Percentiles rank a stretch among this genome's conserved stretches.
These are phyloP conservation scores for Gorgonomyces haynaldii DNA, from an alignment of 192 early-diverging fungal genomes.

Conservation along the genomic window DNA sequence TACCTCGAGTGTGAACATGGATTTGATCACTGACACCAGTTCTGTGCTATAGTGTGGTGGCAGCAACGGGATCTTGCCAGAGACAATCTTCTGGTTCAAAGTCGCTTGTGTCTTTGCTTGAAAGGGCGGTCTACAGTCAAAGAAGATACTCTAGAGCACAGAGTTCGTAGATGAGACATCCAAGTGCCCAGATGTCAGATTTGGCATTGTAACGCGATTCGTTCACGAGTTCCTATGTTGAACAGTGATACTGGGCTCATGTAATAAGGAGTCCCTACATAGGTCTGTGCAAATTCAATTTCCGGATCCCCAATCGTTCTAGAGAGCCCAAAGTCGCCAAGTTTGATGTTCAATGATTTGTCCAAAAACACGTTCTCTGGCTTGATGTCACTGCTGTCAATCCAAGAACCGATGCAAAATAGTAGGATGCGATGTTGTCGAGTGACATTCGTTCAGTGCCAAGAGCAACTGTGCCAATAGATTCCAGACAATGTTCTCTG, in stretches of 20 bases:
- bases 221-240: conserved; percentile 46
- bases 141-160: conserved; percentile 54
- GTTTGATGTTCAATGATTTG: conserved; percentile 50
- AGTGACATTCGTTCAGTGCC: conserved; percentile 61
- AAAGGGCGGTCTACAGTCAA: conserved; percentile 50
- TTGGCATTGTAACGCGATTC: conserved; percentile 57
- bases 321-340: conserved; percentile 67
- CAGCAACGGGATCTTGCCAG: conserved; percentile 39
- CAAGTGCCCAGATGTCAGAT: conserved; percentile 63
- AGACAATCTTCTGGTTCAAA: conserved; percentile 47
- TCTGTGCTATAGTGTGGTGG: conserved; percentile 33
- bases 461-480: conserved; percentile 51
- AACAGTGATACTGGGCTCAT: conserved; percentile 53
- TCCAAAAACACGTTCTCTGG: conserved; percentile 72
- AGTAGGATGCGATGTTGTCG: conserved; percentile 25
- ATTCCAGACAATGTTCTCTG: conserved; percentile 57
- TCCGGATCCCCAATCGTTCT: conserved; percentile 48
- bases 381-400: conserved; percentile 48
- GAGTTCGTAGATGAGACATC: conserved; percentile 61
- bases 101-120: conserved; percentile 48
- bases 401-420: conserved; percentile 41
- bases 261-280: conserved; percentile 72
- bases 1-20: conserved; percentile 1
- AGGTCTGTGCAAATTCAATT: conserved; percentile 57
- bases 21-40: conserved; percentile 11